A percentile compares a stretch with the other conserved stretches of the same genome.
Conservation (phyloP, 768 basidiomycete genomes). For the Kwoniella botswanensis region DNA sequence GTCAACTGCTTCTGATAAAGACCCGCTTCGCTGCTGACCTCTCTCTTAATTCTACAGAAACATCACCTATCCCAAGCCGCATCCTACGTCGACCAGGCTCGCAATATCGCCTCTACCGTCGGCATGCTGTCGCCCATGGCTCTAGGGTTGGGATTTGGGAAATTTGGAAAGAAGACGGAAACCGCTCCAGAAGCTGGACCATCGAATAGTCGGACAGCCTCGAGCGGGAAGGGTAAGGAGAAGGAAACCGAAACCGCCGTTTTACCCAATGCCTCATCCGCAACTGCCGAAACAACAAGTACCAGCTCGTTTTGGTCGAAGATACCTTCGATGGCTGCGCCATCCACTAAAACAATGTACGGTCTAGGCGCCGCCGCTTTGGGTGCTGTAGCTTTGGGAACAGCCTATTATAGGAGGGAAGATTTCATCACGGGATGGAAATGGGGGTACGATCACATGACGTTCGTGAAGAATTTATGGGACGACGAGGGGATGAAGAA, state of each 20-base stretch:
- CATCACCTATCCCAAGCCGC: constrained; percentile 76
- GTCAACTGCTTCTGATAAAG: not conserved
- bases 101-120: constrained; percentile 65
- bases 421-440: constrained; percentile 72
- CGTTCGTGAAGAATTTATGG: constrained; percentile 85
- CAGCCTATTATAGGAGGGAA: constrained; percentile 80
- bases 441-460: constrained; percentile 87
- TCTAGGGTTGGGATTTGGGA: constrained; percentile 47
- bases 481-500: constrained; percentile 68
- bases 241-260: constrained; percentile 13
- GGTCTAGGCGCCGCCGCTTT: constrained; percentile 72
- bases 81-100: constrained; percentile 71
- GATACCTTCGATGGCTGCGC: constrained; percentile 25
- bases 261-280: not conserved
- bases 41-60: constrained; percentile 60
- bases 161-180: constrained; percentile 35
- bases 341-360: constrained; percentile 36
- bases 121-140: constrained; percentile 65
- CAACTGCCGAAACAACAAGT: constrained; percentile 2
- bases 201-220: constrained; percentile 14
- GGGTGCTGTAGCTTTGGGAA: constrained; percentile 81
- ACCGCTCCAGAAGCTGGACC: constrained; percentile 13
- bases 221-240: constrained; percentile 24
- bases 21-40: too few relatives aligned
- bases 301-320: constrained; percentile 31